Conservation (phyloP, 2,329 filamentous ascomycete genomes). For the Coniella vitis region DNA sequence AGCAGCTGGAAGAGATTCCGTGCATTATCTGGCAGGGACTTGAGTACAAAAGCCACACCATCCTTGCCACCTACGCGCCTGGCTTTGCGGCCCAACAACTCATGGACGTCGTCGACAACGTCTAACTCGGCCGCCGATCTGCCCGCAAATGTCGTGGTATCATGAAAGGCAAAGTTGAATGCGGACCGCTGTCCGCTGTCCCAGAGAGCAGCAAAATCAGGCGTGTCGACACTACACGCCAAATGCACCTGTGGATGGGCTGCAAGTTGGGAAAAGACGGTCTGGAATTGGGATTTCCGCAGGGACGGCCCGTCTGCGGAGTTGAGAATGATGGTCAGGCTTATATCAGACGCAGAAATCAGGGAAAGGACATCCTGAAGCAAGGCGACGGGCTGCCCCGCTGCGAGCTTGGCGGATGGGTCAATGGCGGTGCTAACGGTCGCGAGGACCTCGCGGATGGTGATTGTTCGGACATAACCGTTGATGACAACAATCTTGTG, state of each 20-base stretch:
- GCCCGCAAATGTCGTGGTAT: constrained; percentile 81
- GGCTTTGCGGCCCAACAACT: constrained; percentile 74
- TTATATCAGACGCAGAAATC: constrained; percentile 43
- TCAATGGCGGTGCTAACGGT: constrained; percentile 61
- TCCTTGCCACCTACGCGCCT: constrained; percentile 80
- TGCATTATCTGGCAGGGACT: constrained; percentile 86
- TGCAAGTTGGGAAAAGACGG: constrained; percentile 69
- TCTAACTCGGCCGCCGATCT: constrained; percentile 65
- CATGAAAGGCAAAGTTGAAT: constrained; percentile 85
- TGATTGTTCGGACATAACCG: constrained; percentile 65
- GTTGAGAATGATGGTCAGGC: constrained; percentile 69
- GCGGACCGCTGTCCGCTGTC: constrained; percentile 76
- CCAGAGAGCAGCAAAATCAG: constrained; percentile 84
- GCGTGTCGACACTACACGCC: constrained; percentile 77
- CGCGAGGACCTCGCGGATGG: constrained; percentile 61
- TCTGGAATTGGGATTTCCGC: constrained; percentile 62
- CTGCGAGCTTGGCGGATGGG: constrained; percentile 40
- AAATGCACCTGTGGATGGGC: constrained; percentile 66
- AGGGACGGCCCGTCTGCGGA: constrained; percentile 77
- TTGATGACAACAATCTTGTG: constrained; percentile 77
- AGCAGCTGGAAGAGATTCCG: constrained; percentile 79
- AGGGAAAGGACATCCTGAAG: constrained; percentile 58
- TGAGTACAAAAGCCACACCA: constrained; percentile 84
- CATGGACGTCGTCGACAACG: constrained; percentile 84
- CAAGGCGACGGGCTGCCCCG: constrained; percentile 61